Percentiles rank a stretch among this genome's conserved stretches.
phyloP scores from a whole-genome alignment of 2,329 filamentous ascomycete species.

The Aspergillus neotritici region DNA sequence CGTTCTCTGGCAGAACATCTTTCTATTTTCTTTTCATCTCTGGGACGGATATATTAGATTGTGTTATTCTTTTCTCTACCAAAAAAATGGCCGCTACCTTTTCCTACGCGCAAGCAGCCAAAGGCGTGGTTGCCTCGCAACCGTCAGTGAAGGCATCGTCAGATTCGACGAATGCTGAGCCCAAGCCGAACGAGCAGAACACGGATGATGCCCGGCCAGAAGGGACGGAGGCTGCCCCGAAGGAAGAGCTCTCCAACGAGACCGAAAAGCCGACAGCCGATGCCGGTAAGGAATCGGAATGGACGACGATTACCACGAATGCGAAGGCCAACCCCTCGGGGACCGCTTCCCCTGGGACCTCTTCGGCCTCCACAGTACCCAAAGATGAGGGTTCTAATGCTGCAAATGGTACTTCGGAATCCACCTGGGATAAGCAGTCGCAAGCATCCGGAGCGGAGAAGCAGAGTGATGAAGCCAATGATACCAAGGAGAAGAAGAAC shows the following conservation, averaged over 20 bases:
- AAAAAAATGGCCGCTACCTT: conserved; percentile 54
- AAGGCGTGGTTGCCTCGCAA: conserved; percentile 58
- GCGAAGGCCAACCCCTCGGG: conserved; percentile 34
- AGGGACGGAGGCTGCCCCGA: conserved; percentile 35
- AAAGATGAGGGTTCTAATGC: conserved; percentile 58
- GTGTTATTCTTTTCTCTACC: conserved; percentile 5
- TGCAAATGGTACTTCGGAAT: conserved; percentile 59
- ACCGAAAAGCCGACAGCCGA: conserved; percentile 33
- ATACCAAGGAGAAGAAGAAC: conserved; percentile 50
- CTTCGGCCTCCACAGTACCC: conserved; percentile 48
- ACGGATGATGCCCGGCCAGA: conserved; percentile 24
- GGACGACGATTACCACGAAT: conserved; percentile 23
- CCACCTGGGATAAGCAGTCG: conserved; percentile 61
- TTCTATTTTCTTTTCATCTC: conserved; percentile 7
- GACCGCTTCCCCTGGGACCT: conserved; percentile 50
- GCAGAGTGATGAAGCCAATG: conserved; percentile 34
- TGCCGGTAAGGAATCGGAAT: conserved; percentile 32
- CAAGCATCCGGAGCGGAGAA: conserved; percentile 60
- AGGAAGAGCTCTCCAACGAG: conserved; percentile 40
- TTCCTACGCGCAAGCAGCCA: conserved; percentile 93
- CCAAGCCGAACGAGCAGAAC: conserved; percentile 27
- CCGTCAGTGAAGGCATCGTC: conserved; percentile 39
- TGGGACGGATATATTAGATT: conserved; percentile 17
- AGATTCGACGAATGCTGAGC: conserved; percentile 25
- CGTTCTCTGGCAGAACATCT: conserved; percentile 25